phyloP scores from a whole-genome alignment of 225 moss, liverwort and hornwort genomes.

The Pleurozium schreberi region DNA sequence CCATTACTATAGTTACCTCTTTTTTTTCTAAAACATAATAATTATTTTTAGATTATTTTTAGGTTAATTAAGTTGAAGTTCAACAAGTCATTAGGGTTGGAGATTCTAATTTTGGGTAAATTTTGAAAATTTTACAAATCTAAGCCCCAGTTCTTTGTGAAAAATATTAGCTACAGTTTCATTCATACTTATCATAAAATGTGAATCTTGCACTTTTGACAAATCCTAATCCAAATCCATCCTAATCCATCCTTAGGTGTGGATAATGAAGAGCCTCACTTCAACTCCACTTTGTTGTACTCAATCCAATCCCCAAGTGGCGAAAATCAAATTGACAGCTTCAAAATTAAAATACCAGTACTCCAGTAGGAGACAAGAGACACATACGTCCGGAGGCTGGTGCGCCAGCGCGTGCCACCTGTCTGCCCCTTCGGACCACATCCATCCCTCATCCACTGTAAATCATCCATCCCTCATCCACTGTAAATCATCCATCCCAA shows the following conservation, averaged over 20 bases:
- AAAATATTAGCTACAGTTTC: not conserved
- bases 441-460: not conserved
- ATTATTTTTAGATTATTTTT: too few relatives aligned
- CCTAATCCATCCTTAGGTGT: not conserved
- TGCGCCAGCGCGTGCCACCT: not conserved
- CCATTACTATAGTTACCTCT: not conserved
- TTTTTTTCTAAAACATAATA: fast-evolving
- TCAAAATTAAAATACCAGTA: not conserved
- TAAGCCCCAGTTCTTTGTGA: too few relatives aligned
- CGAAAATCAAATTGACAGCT: not conserved
- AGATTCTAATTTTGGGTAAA: not conserved
- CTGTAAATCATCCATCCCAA: not conserved
- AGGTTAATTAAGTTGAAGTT: not conserved
- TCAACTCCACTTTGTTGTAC: not conserved
- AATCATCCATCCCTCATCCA: not conserved
- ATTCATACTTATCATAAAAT: not conserved
- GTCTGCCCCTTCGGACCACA: not conserved
- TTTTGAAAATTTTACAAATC: not conserved
- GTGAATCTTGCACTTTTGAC: not conserved
- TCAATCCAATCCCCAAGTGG: not conserved
- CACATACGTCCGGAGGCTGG: not conserved
- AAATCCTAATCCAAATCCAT: too few relatives aligned
- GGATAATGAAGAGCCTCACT: not conserved
- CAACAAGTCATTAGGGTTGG: too few relatives aligned
- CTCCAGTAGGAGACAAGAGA: not conserved